phyloP scores from a whole-genome alignment of 371 early-diverging fungal species.

The Mortierella sp. region DNA sequence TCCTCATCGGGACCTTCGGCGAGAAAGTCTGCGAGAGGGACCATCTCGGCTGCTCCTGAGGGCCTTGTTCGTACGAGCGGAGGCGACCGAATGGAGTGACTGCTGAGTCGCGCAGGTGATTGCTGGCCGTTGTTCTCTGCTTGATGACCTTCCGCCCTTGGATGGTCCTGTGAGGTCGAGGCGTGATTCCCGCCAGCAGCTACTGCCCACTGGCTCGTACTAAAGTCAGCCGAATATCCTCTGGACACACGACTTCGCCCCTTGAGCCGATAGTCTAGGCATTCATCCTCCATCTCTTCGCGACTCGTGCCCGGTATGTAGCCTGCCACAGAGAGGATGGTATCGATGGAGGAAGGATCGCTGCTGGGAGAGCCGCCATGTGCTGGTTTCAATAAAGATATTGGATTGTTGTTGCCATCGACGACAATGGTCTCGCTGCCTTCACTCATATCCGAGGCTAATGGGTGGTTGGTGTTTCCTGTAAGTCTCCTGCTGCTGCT shows the following conservation, averaged over 20 bases:
- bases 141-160: neutral
- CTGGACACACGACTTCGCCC: slow-evolving; percentile 29
- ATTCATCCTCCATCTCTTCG: slow-evolving; percentile 26
- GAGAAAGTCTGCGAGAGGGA: slow-evolving; percentile 49
- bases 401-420: slow-evolving; percentile 11
- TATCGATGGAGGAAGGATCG: slow-evolving; percentile 28
- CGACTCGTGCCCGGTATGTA: slow-evolving; percentile 11
- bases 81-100: neutral
- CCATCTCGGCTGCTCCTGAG: slow-evolving; percentile 25
- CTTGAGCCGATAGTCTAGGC: slow-evolving; percentile 40
- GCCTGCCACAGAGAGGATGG: slow-evolving; percentile 14
- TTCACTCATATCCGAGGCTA: neutral
- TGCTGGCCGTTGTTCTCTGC: neutral
- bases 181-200: slow-evolving; percentile 2
- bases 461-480: neutral
- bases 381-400: slow-evolving; percentile 8
- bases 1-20: slow-evolving; percentile 10
- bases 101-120: neutral
- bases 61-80: neutral
- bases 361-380: slow-evolving; percentile 16
- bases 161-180: neutral
- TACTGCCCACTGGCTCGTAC: slow-evolving; percentile 11
- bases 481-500: neutral
- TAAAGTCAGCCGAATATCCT: slow-evolving; percentile 23
- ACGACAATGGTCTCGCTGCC: neutral